Evolutionary conservation across 768 basidiomycete genomes (phyloP).

Genomic region (Dentipellis sp.): DNA sequence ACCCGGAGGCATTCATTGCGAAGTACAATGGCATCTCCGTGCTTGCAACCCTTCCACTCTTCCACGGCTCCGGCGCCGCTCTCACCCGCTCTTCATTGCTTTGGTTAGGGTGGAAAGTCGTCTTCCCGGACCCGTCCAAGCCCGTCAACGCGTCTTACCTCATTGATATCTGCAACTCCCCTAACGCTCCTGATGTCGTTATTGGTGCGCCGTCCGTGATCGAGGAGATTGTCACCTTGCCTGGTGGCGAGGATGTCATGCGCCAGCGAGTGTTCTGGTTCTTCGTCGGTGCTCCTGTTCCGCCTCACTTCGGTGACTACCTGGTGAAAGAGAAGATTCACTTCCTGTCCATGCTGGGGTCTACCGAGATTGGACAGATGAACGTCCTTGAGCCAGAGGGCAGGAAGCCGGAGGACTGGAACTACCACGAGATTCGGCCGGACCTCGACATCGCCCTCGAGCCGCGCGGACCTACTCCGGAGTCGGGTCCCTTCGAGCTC

Average conservation of each 20-base stretch:
- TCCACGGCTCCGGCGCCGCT: background rate
- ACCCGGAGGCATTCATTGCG: constrained; percentile 2
- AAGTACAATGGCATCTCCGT: constrained; percentile 4
- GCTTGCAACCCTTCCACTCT: constrained; percentile 4
- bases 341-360: constrained; percentile 5
- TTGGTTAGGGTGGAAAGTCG: background rate
- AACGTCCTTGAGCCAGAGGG: constrained; percentile 6
- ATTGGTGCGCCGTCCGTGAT: constrained; percentile 5
- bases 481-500: constrained; percentile 14
- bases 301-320: constrained; percentile 5
- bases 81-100: background rate
- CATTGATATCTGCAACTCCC: background rate
- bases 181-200: constrained; percentile 1
- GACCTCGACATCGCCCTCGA: constrained; percentile 14
- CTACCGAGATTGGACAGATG: constrained; percentile 7
- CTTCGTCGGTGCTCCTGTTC: constrained; percentile 5
- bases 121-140: constrained; percentile 4
- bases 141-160: constrained; percentile 2
- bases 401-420: constrained; percentile 2
- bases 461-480: constrained; percentile 10
- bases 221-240: constrained; percentile 1
- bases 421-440: constrained; percentile 12
- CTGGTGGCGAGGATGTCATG: constrained; percentile 2
- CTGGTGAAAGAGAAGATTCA: constrained; percentile 6
- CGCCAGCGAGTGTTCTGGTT: constrained; percentile 1